Base-by-base conservation (phyloP, 352 stramenopile genomes). In the Globisporangium cystogenes region DNA sequence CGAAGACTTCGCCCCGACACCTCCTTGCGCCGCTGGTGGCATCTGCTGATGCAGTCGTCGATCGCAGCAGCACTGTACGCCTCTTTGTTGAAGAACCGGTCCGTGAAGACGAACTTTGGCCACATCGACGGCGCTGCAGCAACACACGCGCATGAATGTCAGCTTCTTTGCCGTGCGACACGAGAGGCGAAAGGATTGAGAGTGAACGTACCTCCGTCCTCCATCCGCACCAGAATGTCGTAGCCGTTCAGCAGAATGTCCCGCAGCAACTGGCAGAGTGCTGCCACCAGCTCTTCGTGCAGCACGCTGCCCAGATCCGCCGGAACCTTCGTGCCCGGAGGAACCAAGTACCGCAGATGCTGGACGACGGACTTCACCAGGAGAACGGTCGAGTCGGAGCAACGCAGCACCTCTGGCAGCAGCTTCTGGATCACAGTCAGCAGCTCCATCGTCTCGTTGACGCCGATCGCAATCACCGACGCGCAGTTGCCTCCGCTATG, bases 301-400 rank as follows among this genome's bases (percentile, higher is more conserved):
- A 90, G 53, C 4, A 62, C 54, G 23, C 64, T 87, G 21, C 57
- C 58, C 39, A 76, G 60, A 20, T 78, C 63, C 27, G 47, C 21
- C 0, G 72, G 68, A 2, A 89, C 61, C 27, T 68, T 72, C 2
- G 49, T 63, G 39, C 67, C 68, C 11, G 82, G 77, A 39, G 78
- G 79, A n/a, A 95, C 33, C 18, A 95, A 40, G 50, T 90, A 87
- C 12, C 81, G 76, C 29, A 95, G 47, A 29, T 91, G 84, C 47
- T 91, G 82, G 8, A 95, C 44, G 12, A 90, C 48, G 11, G 74
- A 89, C 62, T 92, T 95, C 21, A 90, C 76, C 15, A 95, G 65
- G 33, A 93, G 44, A 8, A 92, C 42, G 5, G 72, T 65, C 18
- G 69, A 59, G 51, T 87, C 76, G 0, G 79, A 56, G 29, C 61